phyloP scores from a whole-genome alignment of 148 eudicot genomes.

The Rhododendron molle region DNA sequence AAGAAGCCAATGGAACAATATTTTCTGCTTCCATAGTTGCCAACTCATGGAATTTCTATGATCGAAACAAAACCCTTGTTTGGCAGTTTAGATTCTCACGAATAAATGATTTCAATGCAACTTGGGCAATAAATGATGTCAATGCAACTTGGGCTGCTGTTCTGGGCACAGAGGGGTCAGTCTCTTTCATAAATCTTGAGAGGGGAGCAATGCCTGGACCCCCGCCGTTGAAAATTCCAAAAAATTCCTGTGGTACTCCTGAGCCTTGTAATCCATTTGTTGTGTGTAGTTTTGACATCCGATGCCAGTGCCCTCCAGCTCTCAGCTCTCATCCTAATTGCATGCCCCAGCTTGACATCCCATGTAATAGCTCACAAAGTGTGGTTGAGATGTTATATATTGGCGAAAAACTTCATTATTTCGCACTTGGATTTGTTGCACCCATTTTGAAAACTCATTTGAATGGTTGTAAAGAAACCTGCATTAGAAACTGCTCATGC shows the following conservation, averaged over 20 bases:
- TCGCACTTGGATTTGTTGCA: not conserved
- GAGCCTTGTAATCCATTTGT: conserved; percentile 18
- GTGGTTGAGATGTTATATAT: not conserved
- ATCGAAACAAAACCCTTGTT: conserved; percentile 5
- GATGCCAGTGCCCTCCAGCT: conserved; percentile 20
- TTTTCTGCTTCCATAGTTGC: conserved; percentile 11
- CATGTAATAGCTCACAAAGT: conserved; percentile 6
- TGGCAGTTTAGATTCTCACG: conserved; percentile 13
- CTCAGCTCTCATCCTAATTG: conserved; percentile 9
- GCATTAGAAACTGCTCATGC: conserved; percentile 12
- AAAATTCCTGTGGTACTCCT: conserved; percentile 11
- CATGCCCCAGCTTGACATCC: not conserved
- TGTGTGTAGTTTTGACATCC: conserved; percentile 19
- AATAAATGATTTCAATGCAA: no score
- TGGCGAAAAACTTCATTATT: conserved; percentile 3
- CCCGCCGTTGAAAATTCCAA: conserved; percentile 3
- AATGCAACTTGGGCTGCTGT: conserved; percentile 15
- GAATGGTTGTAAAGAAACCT: conserved; percentile 7
- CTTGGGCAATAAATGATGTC: not conserved
- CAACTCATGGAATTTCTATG: conserved; percentile 18
- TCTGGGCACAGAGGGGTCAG: conserved; percentile 12
- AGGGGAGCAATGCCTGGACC: not conserved
- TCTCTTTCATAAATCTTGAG: conserved; percentile 16
- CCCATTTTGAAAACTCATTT: conserved; percentile 3
- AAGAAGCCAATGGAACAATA: not conserved